A percentile compares a stretch with the other conserved stretches of the same genome.
phyloP scores from a whole-genome alignment of 768 basidiomycete genomes.

The Tremella yokohamensis region DNA sequence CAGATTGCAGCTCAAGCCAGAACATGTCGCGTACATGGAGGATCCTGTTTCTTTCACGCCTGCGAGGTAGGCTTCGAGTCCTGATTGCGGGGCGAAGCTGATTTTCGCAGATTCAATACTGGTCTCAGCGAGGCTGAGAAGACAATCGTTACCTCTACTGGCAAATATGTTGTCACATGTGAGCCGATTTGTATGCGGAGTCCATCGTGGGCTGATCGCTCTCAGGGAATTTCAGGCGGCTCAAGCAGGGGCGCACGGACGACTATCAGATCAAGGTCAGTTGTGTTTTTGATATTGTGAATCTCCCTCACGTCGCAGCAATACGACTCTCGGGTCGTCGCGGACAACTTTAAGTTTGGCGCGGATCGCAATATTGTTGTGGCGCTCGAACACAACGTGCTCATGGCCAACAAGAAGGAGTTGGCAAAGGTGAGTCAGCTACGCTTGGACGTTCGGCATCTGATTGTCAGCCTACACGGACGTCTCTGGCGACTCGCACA shows the following conservation, averaged over 20 bases:
- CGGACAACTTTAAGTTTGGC: slow-evolving; percentile 96
- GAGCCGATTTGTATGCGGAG: slow-evolving; percentile 16
- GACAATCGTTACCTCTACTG: slow-evolving; percentile 91
- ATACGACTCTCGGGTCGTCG: slow-evolving; percentile 89
- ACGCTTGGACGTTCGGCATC: not conserved
- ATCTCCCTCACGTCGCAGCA: slow-evolving; percentile 39
- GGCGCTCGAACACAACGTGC: slow-evolving; percentile 86
- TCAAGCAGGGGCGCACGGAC: slow-evolving; percentile 85
- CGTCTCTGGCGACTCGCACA: slow-evolving; percentile 33
- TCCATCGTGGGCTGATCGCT: slow-evolving; percentile 4
- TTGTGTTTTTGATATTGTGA: not conserved
- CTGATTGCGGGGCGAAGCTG: not conserved
- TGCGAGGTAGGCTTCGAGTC: slow-evolving; percentile 64
- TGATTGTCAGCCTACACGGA: slow-evolving; percentile 28
- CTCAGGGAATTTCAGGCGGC: slow-evolving; percentile 79
- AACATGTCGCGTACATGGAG: slow-evolving; percentile 94
- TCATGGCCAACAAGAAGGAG: slow-evolving; percentile 90
- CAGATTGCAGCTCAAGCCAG: slow-evolving; percentile 77
- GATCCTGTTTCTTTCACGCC: slow-evolving; percentile 81
- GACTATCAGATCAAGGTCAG: slow-evolving; percentile 86
- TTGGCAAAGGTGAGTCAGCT: slow-evolving; percentile 69
- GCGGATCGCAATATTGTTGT: slow-evolving; percentile 98
- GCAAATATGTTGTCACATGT: slow-evolving; percentile 87
- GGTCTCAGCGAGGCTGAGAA: slow-evolving; percentile 84
- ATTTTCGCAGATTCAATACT: slow-evolving; percentile 72